phyloP scores from a whole-genome alignment of 352 stramenopile genomes.

The Globisporangium nunn region DNA sequence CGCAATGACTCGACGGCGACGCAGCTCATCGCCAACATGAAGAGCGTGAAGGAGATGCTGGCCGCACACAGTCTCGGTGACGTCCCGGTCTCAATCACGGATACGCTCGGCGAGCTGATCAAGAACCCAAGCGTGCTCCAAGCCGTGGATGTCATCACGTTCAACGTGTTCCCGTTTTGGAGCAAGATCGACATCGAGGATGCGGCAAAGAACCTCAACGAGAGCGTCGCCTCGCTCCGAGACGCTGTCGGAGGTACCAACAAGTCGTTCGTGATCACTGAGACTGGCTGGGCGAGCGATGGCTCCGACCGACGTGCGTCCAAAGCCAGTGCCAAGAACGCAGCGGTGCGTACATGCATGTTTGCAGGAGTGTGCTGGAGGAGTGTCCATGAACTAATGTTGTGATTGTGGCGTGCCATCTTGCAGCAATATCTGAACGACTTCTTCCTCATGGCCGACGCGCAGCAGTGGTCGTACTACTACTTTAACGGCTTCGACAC shows the following conservation, averaged over 20 bases:
- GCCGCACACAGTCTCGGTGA: slow-evolving; percentile 16
- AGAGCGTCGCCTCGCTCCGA: slow-evolving; percentile 30
- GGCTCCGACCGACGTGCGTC: slow-evolving; percentile 25
- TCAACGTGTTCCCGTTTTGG: slow-evolving; percentile 71
- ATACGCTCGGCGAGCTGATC: slow-evolving; percentile 52
- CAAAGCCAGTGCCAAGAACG: slow-evolving; percentile 25
- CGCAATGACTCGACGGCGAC: slow-evolving; percentile 38
- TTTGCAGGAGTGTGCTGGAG: background rate
- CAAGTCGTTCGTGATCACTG: slow-evolving; percentile 60
- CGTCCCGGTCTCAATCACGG: slow-evolving; percentile 57
- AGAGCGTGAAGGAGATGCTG: slow-evolving; percentile 46
- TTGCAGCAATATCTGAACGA: slow-evolving; percentile 47
- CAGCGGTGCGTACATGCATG: slow-evolving; percentile 9
- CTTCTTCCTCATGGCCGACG: slow-evolving; percentile 45
- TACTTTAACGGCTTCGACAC: slow-evolving; percentile 29
- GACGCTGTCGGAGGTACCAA: slow-evolving; percentile 16
- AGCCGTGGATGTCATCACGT: slow-evolving; percentile 52
- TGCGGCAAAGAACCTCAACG: slow-evolving; percentile 36
- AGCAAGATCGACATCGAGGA: slow-evolving; percentile 30
- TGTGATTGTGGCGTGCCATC: background rate
- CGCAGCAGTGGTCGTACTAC: slow-evolving; percentile 26
- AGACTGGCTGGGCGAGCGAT: slow-evolving; percentile 56
- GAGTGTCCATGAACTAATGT: background rate
- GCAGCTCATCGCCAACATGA: slow-evolving; percentile 37
- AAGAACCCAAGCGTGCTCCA: slow-evolving; percentile 43